A percentile compares a stretch with the other conserved stretches of the same genome.
phyloP scores from a whole-genome alignment of 148 eudicot species.

The Rhododendron mucronatum region DNA sequence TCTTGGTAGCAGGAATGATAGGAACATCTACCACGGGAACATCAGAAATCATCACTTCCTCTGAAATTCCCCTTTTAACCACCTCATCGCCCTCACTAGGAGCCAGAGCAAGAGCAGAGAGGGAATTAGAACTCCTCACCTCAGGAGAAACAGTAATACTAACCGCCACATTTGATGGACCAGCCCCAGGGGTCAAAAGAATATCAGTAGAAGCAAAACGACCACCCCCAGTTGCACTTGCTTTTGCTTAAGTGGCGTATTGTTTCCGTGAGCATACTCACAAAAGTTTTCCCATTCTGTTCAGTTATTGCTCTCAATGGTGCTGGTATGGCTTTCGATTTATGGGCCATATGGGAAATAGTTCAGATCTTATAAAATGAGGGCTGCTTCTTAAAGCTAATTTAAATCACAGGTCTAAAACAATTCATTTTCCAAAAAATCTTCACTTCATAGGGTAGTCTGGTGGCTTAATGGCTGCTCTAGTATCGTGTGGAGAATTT shows the following conservation, averaged over 20 bases:
- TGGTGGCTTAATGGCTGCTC: not conserved
- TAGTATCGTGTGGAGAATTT: not conserved
- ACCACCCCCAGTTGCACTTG: not conserved
- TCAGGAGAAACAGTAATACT: too few species aligned
- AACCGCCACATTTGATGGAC: too few species aligned
- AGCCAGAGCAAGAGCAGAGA: too few species aligned
- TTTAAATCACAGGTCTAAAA: not conserved
- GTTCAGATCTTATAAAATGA: not conserved
- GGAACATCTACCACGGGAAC: too few species aligned
- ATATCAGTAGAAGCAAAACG: too few species aligned
- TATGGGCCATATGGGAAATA: not conserved
- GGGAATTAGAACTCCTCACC: too few species aligned
- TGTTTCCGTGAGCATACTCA: not conserved
- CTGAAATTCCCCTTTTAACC: too few species aligned
- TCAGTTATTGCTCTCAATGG: not conserved
- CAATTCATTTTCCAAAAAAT: not conserved
- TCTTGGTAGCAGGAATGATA: too few species aligned
- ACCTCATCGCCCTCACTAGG: too few species aligned
- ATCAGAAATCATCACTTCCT: too few species aligned
- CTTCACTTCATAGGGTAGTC: not conserved
- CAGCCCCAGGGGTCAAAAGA: too few species aligned
- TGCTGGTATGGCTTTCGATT: not conserved
- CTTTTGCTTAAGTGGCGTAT: constrained; percentile 5
- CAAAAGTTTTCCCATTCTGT: not conserved
- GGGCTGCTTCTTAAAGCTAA: not conserved